These are phyloP conservation scores for Chrysoporthe cubensis DNA, from an alignment of 2,329 filamentous ascomycete species.

Conservation along the genomic window DNA sequence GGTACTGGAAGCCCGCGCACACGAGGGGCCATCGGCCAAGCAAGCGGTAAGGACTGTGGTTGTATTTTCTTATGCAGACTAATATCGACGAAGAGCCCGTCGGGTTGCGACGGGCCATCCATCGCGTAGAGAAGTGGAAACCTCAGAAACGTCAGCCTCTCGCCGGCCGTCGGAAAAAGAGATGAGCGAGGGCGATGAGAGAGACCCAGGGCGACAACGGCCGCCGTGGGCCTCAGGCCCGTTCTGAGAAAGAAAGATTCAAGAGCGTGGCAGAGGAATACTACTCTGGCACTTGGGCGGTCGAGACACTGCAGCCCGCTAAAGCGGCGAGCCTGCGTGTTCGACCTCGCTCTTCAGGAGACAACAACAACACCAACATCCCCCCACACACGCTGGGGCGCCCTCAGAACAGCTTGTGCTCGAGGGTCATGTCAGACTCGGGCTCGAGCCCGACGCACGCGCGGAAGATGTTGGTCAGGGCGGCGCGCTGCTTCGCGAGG, in stretches of 20 bases:
- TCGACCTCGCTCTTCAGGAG: no score
- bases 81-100: background rate
- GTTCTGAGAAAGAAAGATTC: background rate
- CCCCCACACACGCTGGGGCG: background rate
- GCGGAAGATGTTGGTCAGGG: constrained; percentile 97
- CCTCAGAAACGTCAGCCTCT: background rate
- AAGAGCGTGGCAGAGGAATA: background rate
- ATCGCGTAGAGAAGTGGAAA: background rate
- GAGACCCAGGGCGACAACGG: background rate
- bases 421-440: constrained; percentile 82
- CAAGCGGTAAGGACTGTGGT: constrained; percentile 26
- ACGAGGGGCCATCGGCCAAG: background rate
- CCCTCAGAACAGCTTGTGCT: constrained; percentile 28
- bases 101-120: background rate
- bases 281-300: no score
- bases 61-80: constrained; percentile 26
- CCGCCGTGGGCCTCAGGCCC: background rate
- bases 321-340: background rate
- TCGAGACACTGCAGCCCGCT: background rate
- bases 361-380: no score
- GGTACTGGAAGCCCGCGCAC: background rate
- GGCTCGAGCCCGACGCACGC: constrained; percentile 96
- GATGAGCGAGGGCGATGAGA: no score
- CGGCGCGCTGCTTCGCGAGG: constrained; percentile 92
- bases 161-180: background rate